These are phyloP conservation scores for Phycomyces nitens DNA, from an alignment of 192 early-diverging fungal species.

Conservation along the genomic window DNA sequence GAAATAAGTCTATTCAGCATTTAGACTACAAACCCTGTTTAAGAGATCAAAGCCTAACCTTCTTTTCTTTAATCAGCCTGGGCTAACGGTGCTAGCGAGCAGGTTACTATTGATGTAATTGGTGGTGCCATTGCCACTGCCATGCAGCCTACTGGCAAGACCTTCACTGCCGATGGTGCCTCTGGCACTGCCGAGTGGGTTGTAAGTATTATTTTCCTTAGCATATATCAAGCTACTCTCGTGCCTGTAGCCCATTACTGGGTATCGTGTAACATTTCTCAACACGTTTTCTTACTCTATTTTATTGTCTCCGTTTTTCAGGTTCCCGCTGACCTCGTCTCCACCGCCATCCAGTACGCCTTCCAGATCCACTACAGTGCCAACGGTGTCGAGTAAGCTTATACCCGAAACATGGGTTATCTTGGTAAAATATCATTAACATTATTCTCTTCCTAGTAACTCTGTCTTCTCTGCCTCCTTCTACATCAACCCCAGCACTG, in stretches of 20 bases:
- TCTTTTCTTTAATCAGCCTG: slow-evolving; percentile 1
- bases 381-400: slow-evolving; percentile 18
- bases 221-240: not conserved
- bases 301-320: slow-evolving; percentile 9
- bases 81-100: slow-evolving; percentile 7
- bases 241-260: not conserved
- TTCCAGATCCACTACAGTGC: slow-evolving; percentile 16
- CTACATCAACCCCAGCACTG: not conserved
- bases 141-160: slow-evolving; percentile 1
- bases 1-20: too few relatives aligned
- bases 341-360: slow-evolving; percentile 16
- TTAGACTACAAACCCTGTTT: too few relatives aligned
- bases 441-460: not conserved
- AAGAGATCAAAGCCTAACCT: too few relatives aligned
- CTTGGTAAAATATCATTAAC: not conserved
- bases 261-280: not conserved
- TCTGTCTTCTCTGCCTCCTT: not conserved
- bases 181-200: not conserved
- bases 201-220: slow-evolving; percentile 1
- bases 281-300: not conserved
- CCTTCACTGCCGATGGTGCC: slow-evolving; percentile 8
- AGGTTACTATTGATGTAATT: slow-evolving; percentile 6
- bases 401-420: not conserved
- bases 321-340: slow-evolving; percentile 18
- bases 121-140: not conserved